These are phyloP conservation scores for Xylariaceae sp. DNA, from an alignment of 2,329 filamentous ascomycete species.

Conservation along the genomic window DNA sequence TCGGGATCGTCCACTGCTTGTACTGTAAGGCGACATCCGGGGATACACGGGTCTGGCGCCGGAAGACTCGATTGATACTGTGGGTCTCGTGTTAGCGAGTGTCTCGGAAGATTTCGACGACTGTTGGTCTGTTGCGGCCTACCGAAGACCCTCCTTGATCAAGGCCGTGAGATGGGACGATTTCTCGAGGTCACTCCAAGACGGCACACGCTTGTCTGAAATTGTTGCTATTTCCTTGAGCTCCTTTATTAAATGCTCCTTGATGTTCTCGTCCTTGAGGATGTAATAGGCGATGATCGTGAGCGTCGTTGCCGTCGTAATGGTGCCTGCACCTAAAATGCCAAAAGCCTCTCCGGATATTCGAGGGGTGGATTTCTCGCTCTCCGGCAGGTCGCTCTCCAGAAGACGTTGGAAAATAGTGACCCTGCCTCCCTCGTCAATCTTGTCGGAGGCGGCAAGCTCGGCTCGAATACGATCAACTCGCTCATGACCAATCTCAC, in stretches of 20 bases:
- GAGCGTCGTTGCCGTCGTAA: constrained; percentile 2
- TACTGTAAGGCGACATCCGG: constrained; percentile 3
- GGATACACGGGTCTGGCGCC: constrained; percentile 1
- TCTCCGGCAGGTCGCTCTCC: constrained; percentile 5
- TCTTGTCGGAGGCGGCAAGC: background rate
- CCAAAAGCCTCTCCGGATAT: constrained; percentile 1
- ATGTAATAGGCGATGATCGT: constrained; percentile 3
- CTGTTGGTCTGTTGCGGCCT: background rate
- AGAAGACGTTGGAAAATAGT: constrained; percentile 8
- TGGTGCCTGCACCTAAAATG: constrained; percentile 5
- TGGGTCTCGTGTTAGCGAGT: too few relatives aligned
- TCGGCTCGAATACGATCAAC: constrained; percentile 1
- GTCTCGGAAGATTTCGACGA: too few relatives aligned
- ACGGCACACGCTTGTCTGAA: background rate
- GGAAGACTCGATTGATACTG: background rate
- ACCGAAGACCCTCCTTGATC: constrained; percentile 10
- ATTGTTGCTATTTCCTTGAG: background rate
- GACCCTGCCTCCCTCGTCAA: background rate
- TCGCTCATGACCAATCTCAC: background rate
- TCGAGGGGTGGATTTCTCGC: constrained; percentile 3
- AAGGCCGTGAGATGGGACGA: constrained; percentile 4
- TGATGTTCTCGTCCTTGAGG: constrained; percentile 3
- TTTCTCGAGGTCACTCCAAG: constrained; percentile 4
- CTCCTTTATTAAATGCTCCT: constrained; percentile 4
- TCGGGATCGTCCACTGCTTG: constrained; percentile 2